phyloP scores from a whole-genome alignment of 768 basidiomycete genomes.

The Mycena leptocephala region DNA sequence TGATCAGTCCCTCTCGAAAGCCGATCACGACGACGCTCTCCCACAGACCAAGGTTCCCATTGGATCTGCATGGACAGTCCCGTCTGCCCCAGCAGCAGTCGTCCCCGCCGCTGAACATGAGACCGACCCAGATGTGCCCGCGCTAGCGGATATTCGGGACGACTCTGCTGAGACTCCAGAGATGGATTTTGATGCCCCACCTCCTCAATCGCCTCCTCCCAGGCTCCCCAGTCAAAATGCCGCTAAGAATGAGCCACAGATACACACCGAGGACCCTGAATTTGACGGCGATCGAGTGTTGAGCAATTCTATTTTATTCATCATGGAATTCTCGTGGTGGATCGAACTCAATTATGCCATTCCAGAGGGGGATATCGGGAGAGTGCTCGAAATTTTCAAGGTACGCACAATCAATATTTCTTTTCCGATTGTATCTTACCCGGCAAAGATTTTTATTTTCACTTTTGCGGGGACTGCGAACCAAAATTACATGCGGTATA shows the following conservation, averaged over 20 bases:
- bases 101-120: neutral
- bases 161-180: neutral
- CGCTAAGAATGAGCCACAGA: neutral
- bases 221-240: neutral
- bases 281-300: constrained; percentile 44
- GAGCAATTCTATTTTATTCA: constrained; percentile 39
- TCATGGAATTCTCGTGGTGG: constrained; percentile 40
- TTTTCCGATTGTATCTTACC: neutral
- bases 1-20: no score
- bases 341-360: constrained; percentile 43
- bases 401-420: constrained; percentile 35
- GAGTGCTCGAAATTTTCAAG: constrained; percentile 14
- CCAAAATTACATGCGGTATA: constrained; percentile 39
- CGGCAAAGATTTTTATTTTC: neutral
- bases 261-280: neutral
- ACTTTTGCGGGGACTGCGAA: constrained; percentile 36
- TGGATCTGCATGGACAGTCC: neutral
- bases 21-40: neutral
- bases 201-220: no score
- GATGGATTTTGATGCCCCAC: no score
- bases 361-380: constrained; percentile 49
- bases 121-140: neutral
- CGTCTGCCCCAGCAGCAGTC: neutral
- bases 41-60: neutral
- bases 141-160: neutral